Evolutionary conservation across 83 land plant genomes (phyloP).

Genomic region (Thuja plicata): DNA sequence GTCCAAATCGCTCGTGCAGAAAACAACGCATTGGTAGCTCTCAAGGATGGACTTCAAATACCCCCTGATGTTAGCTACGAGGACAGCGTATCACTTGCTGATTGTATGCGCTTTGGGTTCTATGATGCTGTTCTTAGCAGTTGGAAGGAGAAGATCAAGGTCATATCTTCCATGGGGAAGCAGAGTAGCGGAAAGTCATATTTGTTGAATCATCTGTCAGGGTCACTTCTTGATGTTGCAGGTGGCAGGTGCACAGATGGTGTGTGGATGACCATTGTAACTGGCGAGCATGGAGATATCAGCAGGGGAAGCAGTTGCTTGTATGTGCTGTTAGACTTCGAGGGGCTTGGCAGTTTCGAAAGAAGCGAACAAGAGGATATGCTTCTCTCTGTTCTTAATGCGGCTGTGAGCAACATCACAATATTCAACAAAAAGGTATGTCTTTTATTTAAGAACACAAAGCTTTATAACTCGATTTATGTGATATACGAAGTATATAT

Average conservation of each 20-base stretch:
- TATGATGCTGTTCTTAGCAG: conserved; percentile 22
- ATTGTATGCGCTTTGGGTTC: background rate
- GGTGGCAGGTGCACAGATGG: background rate
- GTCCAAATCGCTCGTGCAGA: conserved; percentile 33
- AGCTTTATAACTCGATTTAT: background rate
- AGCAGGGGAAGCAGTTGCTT: background rate
- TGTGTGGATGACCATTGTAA: background rate
- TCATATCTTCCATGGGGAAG: conserved; percentile 41
- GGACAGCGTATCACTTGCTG: conserved; percentile 7
- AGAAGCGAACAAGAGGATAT: background rate
- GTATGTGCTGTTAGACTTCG: background rate
- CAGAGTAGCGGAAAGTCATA: conserved; percentile 20
- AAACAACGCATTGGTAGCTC: conserved; percentile 18
- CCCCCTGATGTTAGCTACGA: conserved; percentile 16
- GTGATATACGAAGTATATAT: too few relatives aligned
- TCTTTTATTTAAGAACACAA: background rate
- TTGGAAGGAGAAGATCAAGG: conserved; percentile 29
- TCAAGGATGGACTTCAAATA: conserved; percentile 24
- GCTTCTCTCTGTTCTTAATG: background rate
- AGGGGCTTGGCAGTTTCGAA: background rate
- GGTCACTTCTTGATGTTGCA: background rate
- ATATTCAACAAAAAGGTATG: background rate
- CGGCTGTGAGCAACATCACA: background rate
- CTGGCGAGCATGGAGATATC: background rate
- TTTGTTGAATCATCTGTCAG: background rate